A percentile compares a stretch with the other conserved stretches of the same genome.
Conservation (phyloP, 345 rosid species). For the Eucalyptus coolabah region DNA sequence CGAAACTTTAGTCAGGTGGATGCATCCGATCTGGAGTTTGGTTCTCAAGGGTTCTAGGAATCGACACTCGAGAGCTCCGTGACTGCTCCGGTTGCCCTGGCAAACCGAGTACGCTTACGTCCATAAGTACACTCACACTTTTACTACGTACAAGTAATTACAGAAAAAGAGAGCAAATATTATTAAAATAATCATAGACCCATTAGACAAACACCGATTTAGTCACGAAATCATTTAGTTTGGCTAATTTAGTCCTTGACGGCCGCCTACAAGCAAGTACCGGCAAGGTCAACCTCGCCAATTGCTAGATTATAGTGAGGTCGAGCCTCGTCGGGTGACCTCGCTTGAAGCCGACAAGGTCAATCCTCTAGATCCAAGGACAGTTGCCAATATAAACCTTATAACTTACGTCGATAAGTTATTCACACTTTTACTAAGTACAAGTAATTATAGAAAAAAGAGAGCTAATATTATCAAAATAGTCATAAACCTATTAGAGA, state of each 20-base stretch:
- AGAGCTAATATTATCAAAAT: too few relatives aligned
- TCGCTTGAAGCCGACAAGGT: fast-evolving
- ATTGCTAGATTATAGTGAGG: not conserved
- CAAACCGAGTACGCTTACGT: not conserved
- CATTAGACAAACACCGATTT: fast-evolving
- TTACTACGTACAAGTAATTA: not conserved
- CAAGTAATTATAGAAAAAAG: too few relatives aligned
- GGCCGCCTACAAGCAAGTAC: fast-evolving
- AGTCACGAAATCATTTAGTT: not conserved
- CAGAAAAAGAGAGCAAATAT: not conserved
- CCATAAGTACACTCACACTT: not conserved
- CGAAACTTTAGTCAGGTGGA: not conserved
- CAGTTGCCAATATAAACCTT: too few relatives aligned
- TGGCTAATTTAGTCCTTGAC: fast-evolving
- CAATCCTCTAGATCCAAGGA: fast-evolving
- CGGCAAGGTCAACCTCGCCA: not conserved
- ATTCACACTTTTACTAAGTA: too few relatives aligned
- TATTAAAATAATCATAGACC: not conserved
- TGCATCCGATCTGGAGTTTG: not conserved
- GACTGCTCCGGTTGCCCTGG: not conserved
- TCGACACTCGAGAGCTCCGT: not conserved
- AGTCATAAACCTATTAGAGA: too few relatives aligned
- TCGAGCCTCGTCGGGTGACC: not conserved
- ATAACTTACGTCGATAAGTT: too few relatives aligned
- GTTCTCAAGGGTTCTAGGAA: not conserved